Conservation (phyloP, 192 early-diverging fungal species). For the Entomortierella parvispora region DNA sequence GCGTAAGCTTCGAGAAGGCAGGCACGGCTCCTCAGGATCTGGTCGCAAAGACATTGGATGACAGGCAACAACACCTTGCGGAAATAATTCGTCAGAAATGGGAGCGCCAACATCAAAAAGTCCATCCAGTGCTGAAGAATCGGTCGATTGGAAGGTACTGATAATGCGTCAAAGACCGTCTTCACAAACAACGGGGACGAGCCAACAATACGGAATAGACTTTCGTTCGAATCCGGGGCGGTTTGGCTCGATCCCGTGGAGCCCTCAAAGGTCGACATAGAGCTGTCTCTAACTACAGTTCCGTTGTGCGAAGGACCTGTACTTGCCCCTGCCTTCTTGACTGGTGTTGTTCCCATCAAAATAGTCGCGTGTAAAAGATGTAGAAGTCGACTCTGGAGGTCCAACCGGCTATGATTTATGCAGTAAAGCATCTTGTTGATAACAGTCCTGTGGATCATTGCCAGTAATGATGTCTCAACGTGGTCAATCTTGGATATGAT, state of each 20-base stretch:
- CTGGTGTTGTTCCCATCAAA: conserved; percentile 48
- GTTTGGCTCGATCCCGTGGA: background rate
- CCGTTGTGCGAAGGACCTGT: background rate
- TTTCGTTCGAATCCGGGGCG: conserved; percentile 20
- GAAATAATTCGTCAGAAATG: conserved; percentile 70
- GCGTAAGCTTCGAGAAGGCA: conserved; percentile 28
- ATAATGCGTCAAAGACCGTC: conserved; percentile 69
- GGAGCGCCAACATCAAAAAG: conserved; percentile 71
- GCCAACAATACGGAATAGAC: conserved; percentile 27
- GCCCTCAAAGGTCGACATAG: conserved; percentile 25
- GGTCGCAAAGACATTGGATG: conserved; percentile 68
- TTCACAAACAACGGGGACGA: conserved; percentile 65
- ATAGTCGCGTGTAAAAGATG: conserved; percentile 63
- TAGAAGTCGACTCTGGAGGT: conserved; percentile 69
- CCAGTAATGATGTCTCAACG: conserved; percentile 58
- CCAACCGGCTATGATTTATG: conserved; percentile 58
- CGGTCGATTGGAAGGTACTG: conserved; percentile 67
- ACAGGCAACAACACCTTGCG: conserved; percentile 69
- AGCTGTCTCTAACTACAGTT: conserved; percentile 19
- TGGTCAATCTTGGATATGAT: conserved; percentile 65
- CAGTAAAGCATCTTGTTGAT: conserved; percentile 70
- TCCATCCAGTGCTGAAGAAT: conserved; percentile 83
- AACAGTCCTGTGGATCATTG: conserved; percentile 59
- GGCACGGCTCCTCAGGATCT: conserved; percentile 55
- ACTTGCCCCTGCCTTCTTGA: conserved; percentile 17